These are phyloP conservation scores for Cordyceps cicadae DNA, from an alignment of 2,329 filamentous ascomycete genomes.

Conservation along the genomic window DNA sequence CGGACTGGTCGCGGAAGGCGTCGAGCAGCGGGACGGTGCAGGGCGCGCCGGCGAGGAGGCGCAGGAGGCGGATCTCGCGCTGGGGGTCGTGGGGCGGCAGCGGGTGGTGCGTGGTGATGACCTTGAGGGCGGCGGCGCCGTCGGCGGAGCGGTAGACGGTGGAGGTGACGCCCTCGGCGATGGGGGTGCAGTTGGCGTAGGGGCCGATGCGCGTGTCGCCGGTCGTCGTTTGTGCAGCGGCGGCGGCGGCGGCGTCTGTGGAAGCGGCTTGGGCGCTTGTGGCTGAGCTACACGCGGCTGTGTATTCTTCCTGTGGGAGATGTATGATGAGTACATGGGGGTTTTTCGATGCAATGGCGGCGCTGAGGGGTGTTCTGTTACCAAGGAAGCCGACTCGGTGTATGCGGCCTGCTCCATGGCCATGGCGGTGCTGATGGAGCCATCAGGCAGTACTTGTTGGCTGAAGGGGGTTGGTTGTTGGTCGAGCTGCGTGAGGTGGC, in stretches of 20 bases:
- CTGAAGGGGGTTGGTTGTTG: constrained; percentile 15
- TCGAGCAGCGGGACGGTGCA: constrained; percentile 58
- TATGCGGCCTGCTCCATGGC: constrained; percentile 58
- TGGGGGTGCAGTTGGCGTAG: constrained; percentile 44
- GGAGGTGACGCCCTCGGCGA: constrained; percentile 68
- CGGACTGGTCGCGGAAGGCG: constrained; percentile 61
- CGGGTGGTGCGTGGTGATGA: constrained; percentile 67
- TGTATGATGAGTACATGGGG: constrained; percentile 4
- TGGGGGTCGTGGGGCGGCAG: constrained; percentile 74
- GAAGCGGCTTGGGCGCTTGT: constrained; percentile 12
- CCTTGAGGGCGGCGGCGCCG: constrained; percentile 60
- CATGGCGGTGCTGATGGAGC: constrained; percentile 43
- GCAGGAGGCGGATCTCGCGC: constrained; percentile 70
- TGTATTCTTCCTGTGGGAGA: constrained; percentile 48
- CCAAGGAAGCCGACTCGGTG: constrained; percentile 47
- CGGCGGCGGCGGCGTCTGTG: background rate
- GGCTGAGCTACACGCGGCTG: constrained; percentile 30
- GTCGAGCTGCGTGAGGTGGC: background rate
- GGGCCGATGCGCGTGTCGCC: constrained; percentile 41
- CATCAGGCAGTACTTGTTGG: constrained; percentile 22
- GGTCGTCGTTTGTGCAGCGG: background rate
- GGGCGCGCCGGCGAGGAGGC: constrained; percentile 40
- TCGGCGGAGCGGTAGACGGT: constrained; percentile 64
- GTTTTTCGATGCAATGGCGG: background rate
- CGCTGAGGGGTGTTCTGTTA: constrained; percentile 28